Evolutionary conservation across 2,329 filamentous ascomycete genomes (phyloP).

Genomic region (Huntiella decipiens): DNA sequence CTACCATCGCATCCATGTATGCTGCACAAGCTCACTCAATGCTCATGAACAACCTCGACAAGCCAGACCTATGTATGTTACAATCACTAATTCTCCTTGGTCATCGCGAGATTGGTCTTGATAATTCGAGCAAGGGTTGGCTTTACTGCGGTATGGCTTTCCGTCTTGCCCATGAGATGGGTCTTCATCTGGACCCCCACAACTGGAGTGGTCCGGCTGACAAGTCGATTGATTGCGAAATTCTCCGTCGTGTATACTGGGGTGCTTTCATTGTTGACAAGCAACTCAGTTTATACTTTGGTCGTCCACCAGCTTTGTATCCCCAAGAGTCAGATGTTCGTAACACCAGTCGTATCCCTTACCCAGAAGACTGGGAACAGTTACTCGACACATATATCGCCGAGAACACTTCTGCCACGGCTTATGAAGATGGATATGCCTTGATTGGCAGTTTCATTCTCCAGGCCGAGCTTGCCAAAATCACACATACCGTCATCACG

Average conservation of each 20-base stretch:
- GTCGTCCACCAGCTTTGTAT: conserved; percentile 29
- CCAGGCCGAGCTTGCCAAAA: conserved; percentile 28
- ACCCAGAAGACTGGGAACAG: conserved; percentile 28
- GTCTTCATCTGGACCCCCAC: conserved; percentile 30
- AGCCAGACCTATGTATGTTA: conserved; percentile 27
- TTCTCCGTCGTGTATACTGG: conserved; percentile 30
- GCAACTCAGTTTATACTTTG: conserved; percentile 32
- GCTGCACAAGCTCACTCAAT: conserved; percentile 25
- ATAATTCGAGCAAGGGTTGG: conserved; percentile 30
- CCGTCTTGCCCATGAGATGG: conserved; percentile 31
- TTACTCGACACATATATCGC: conserved; percentile 29
- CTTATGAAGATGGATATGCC: conserved; percentile 27
- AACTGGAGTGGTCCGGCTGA: conserved; percentile 26
- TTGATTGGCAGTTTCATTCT: conserved; percentile 28
- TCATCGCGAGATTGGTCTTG: conserved; percentile 28
- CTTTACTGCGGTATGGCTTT: conserved; percentile 33
- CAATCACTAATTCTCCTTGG: conserved; percentile 27
- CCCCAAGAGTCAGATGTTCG: conserved; percentile 30
- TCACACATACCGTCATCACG: conserved; percentile 29
- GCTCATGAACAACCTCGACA: conserved; percentile 26
- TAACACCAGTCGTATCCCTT: conserved; percentile 28
- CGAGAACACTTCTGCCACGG: conserved; percentile 24
- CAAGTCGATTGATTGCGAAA: conserved; percentile 25
- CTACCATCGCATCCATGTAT: conserved; percentile 24
- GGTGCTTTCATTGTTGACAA: conserved; percentile 31